Conservation (phyloP, 108 stramenopile genomes). For the Chaetoceros muelleri region DNA sequence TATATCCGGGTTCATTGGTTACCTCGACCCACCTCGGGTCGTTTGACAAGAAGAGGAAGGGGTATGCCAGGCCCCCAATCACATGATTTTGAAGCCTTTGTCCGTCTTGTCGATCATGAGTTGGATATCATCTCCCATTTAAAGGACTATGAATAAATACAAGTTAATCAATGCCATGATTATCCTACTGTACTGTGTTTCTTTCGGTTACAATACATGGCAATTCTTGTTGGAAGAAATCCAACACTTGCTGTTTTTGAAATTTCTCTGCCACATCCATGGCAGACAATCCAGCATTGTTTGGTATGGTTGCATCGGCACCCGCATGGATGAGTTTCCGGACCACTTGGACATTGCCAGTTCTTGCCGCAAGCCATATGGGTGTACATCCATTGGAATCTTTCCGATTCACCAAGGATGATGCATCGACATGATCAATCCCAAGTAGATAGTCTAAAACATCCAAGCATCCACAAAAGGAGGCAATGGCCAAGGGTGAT, state of each 20-base stretch:
- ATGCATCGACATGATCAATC: not conserved
- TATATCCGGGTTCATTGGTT: conserved; percentile 49
- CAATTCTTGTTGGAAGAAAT: conserved; percentile 16
- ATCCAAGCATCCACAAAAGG: conserved; percentile 37
- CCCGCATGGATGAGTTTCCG: conserved; percentile 22
- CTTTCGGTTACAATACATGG: too few species aligned
- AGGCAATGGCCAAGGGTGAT: conserved; percentile 20
- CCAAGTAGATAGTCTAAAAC: conserved; percentile 17
- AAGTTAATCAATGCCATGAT: not conserved
- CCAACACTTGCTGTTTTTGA: conserved; percentile 21
- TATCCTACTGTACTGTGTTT: not conserved
- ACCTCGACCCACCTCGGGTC: conserved; percentile 13
- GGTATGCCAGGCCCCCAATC: not conserved
- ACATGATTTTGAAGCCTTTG: conserved; percentile 16
- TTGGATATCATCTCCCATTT: conserved; percentile 20
- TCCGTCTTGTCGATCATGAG: conserved; percentile 28
- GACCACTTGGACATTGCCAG: conserved; percentile 23
- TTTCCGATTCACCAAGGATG: conserved; percentile 11
- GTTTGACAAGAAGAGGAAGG: not conserved
- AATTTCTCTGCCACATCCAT: conserved; percentile 25
- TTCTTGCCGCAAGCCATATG: conserved; percentile 35
- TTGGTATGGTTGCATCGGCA: conserved; percentile 22
- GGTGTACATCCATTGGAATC: conserved; percentile 28
- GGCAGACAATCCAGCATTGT: conserved; percentile 20
- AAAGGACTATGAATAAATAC: not conserved